Evolutionary conservation across 2,329 filamentous ascomycete species (phyloP).

Genomic region (Penicillium sumatraense): DNA sequence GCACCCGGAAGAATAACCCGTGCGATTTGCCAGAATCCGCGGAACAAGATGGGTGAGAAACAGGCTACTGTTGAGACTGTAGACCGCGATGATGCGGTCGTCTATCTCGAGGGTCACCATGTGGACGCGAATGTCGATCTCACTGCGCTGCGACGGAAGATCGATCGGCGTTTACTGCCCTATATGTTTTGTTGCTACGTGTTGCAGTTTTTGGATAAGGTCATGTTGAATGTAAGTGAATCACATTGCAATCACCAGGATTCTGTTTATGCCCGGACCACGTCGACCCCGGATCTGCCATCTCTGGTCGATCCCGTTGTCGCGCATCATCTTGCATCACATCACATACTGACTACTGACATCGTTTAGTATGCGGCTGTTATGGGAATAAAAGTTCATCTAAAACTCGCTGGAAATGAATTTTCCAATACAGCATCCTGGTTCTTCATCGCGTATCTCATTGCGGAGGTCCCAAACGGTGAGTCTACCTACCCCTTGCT

Average conservation of each 20-base stretch:
- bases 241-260: not conserved
- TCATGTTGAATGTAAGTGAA: constrained; percentile 32
- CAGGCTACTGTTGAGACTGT: constrained; percentile 9
- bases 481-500: not conserved
- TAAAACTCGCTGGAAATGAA: constrained; percentile 60
- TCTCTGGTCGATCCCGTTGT: not conserved
- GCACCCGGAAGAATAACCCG: not conserved
- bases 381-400: constrained; percentile 63
- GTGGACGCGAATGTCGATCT: constrained; percentile 20
- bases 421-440: constrained; percentile 65
- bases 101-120: constrained; percentile 26
- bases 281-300: not conserved
- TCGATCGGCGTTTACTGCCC: constrained; percentile 38
- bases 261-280: not conserved
- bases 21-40: not conserved
- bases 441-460: constrained; percentile 63
- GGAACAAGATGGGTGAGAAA: constrained; percentile 19
- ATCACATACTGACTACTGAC: not conserved
- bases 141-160: constrained; percentile 31
- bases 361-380: constrained; percentile 60
- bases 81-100: constrained; percentile 24
- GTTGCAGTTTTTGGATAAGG: constrained; percentile 41
- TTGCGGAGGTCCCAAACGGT: constrained; percentile 65
- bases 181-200: constrained; percentile 39
- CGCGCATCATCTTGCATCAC: not conserved